Evolutionary conservation across 139 green algal species (phyloP), one percentile per base, ranked within the genome.

Genomic region (Ostreobium quekettii): DNA sequence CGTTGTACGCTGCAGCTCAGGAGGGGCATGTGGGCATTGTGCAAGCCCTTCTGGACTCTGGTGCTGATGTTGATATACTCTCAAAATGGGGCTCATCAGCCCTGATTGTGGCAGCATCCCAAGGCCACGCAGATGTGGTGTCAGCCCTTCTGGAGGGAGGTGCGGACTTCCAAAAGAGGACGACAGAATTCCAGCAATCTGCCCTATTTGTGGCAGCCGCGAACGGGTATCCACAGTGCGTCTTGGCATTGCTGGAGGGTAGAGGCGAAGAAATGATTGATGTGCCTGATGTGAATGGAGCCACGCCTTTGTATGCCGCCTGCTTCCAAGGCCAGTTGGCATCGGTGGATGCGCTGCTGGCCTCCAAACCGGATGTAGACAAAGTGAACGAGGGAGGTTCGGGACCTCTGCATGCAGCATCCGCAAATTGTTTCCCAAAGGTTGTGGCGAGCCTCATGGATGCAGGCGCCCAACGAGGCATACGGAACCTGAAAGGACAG

Each of bases 1-100:
- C 26, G 6, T 15, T 42, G 6, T 66, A 47, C 24, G 59, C 47
- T 6, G 59, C 59, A 5, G 59, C 59, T n/a, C 59, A 66, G 29
- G 47, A 37, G 15, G 26, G 59, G 6, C 30, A 47, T 33, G 11
- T 5, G 5, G 59, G 47, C n/a, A 19, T 30, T 5, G 6, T 66
- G 5, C 31, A 66, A 66, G 8, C 24, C 15, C 29, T 66, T 33
- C 29, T 66, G 24, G 59, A 39, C 7, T 31, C 59, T 32, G 59
- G 59, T 37, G 15, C 49, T 22, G 49, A 62, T 22, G 6, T 62
- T 28, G 33, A 62, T 28, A 22, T 22, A 6, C 7, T 11, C 19
- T 62, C 49, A 26, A 62, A 31, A 11, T 62, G 49, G 49, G 31
- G 26, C 49, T 62, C 49, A 6, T 37, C 49, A 31, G 15, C 15